These are phyloP conservation scores for Dalbergia cultrata DNA, from an alignment of 306 rosid genomes.

Conservation along the genomic window DNA sequence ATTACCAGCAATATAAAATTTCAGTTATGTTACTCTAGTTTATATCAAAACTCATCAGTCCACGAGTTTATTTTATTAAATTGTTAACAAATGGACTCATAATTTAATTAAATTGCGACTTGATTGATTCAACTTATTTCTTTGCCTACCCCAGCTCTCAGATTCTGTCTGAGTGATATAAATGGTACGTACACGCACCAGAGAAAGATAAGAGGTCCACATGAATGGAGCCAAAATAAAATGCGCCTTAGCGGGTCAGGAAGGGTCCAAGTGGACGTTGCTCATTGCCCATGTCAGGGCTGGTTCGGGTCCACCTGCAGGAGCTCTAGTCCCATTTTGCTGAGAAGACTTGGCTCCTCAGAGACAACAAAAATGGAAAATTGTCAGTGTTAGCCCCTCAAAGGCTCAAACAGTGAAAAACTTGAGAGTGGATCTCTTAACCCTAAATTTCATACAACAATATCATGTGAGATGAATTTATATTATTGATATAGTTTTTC, in stretches of 20 bases:
- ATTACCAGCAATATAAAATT: no score
- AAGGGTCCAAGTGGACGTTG: conserved; percentile 56
- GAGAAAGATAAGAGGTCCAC: conserved; percentile 53
- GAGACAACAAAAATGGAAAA: background rate
- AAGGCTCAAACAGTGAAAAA: background rate
- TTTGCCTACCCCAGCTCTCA: background rate
- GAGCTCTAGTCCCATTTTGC: background rate
- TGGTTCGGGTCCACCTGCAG: background rate
- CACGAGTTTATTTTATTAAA: no score
- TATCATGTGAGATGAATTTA: no score
- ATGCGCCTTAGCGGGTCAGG: background rate
- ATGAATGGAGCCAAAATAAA: conserved; percentile 32
- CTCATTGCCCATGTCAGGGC: conserved; percentile 37
- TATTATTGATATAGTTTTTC: no score
- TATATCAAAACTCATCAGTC: no score
- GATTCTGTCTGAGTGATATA: background rate
- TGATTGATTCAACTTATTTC: background rate
- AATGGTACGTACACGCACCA: conserved; percentile 44
- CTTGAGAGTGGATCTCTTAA: background rate
- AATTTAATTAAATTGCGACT: no score
- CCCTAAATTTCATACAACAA: no score
- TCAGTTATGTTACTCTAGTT: no score
- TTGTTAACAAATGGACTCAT: no score
- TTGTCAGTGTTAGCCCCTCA: background rate
- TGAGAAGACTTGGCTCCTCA: background rate